Percentiles rank a stretch among this genome's conserved stretches.
Evolutionary conservation across 2,329 filamentous ascomycete species (phyloP).

Genomic region (Macroventuria anomochaeta): DNA sequence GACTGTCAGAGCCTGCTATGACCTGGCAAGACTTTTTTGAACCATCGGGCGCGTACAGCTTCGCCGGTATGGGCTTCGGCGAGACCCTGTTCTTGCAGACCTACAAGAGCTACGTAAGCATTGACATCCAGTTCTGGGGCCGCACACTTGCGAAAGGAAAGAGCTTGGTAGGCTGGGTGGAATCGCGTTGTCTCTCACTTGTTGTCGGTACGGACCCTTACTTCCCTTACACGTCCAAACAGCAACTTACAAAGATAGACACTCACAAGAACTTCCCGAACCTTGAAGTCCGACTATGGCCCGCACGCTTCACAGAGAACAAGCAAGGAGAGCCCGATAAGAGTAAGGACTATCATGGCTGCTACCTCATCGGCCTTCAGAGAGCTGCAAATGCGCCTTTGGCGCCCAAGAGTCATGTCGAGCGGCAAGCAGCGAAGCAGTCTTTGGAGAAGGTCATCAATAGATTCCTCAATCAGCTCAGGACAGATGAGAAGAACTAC

Average conservation of each 20-base stretch:
- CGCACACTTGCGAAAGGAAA: slow-evolving; percentile 61
- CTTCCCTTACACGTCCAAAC: too few species aligned
- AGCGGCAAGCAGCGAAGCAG: slow-evolving; percentile 53
- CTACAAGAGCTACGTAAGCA: slow-evolving; percentile 64
- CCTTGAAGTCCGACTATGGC: slow-evolving; percentile 67
- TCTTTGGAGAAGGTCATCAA: slow-evolving; percentile 50
- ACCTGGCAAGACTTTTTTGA: slow-evolving; percentile 42
- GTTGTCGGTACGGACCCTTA: slow-evolving; percentile 66
- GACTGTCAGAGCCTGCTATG: slow-evolving; percentile 45
- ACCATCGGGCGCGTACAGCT: neutral
- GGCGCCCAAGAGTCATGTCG: slow-evolving; percentile 34
- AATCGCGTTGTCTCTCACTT: slow-evolving; percentile 64
- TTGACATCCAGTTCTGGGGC: slow-evolving; percentile 72
- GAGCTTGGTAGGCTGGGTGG: slow-evolving; percentile 67
- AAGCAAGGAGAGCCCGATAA: slow-evolving; percentile 16
- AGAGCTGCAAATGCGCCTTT: slow-evolving; percentile 13
- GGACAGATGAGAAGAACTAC: slow-evolving; percentile 45
- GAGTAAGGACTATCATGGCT: slow-evolving; percentile 62
- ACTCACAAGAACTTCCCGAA: slow-evolving; percentile 60
- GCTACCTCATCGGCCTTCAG: slow-evolving; percentile 66
- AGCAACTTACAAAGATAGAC: slow-evolving; percentile 51
- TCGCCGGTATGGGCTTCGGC: neutral
- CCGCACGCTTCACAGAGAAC: slow-evolving; percentile 60
- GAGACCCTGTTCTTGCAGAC: slow-evolving; percentile 57
- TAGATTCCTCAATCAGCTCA: slow-evolving; percentile 46